Percentiles rank a stretch among this genome's conserved stretches.
These are phyloP conservation scores for Termitomyces sp. DNA, from an alignment of 768 basidiomycete species.

Conservation along the genomic window DNA sequence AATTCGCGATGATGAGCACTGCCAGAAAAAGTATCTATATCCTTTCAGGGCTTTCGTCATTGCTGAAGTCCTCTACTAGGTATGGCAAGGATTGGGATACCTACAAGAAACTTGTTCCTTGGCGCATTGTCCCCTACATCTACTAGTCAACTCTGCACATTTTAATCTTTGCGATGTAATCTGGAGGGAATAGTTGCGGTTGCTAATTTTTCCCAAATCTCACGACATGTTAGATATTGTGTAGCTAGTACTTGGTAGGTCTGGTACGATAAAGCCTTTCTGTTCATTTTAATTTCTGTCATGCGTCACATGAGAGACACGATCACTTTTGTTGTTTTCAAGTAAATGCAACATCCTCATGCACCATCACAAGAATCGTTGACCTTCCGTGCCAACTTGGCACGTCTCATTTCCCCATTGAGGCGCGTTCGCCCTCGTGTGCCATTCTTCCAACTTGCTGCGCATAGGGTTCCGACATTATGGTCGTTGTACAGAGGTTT, in stretches of 20 bases:
- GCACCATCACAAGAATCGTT: constrained; percentile 28
- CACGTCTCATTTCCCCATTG: constrained; percentile 48
- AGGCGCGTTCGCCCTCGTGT: constrained; percentile 54
- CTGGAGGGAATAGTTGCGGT: not conserved
- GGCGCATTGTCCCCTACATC: constrained; percentile 79
- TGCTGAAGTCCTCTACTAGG: constrained; percentile 32
- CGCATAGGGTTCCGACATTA: constrained; percentile 73
- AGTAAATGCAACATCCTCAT: constrained; percentile 11
- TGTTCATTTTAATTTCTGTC: not conserved
- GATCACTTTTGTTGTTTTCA: not conserved
- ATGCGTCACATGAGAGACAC: not conserved
- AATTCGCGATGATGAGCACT: constrained; percentile 86
- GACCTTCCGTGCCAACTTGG: constrained; percentile 48
- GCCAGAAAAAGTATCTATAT: constrained; percentile 71
- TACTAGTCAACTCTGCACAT: constrained; percentile 36
- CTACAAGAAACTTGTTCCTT: constrained; percentile 85
- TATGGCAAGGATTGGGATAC: constrained; percentile 93
- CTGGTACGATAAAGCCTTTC: not conserved
- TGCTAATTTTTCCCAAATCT: not conserved
- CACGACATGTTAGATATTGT: not conserved
- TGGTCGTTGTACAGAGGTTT: constrained; percentile 76
- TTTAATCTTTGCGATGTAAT: not conserved
- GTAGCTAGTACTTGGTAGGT: not conserved
- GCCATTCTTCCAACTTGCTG: constrained; percentile 64
- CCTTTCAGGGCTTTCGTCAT: not conserved